phyloP scores from a whole-genome alignment of 2,329 filamentous ascomycete genomes.

The Aquanectria penicillioides region DNA sequence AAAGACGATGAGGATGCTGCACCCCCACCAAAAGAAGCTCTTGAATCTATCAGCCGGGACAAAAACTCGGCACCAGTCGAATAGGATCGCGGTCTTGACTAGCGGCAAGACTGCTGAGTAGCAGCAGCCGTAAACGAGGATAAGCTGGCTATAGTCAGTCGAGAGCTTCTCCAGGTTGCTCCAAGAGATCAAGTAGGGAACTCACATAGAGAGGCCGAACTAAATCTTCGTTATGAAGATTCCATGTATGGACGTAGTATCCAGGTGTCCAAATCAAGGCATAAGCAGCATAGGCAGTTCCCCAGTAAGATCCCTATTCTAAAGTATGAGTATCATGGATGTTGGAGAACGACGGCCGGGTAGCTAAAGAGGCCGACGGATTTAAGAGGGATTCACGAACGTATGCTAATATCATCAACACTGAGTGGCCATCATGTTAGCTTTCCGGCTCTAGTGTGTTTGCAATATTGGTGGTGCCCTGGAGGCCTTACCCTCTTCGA shows the following conservation, averaged over 20 bases:
- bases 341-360: neutral
- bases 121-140: conserved; percentile 24
- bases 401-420: conserved; percentile 21
- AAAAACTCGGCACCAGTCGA: conserved; percentile 26
- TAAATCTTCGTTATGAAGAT: conserved; percentile 16
- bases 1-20: conserved; percentile 3
- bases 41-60: neutral
- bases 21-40: conserved; percentile 23
- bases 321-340: neutral
- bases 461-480: too few species aligned
- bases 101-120: conserved; percentile 22
- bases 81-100: conserved; percentile 20
- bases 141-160: neutral
- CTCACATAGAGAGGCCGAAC: conserved; percentile 17
- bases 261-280: conserved; percentile 16
- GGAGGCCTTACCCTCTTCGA: conserved; percentile 17
- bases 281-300: conserved; percentile 17
- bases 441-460: neutral
- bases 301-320: conserved; percentile 24
- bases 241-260: conserved; percentile 24
- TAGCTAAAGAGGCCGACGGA: neutral
- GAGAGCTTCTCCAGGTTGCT: neutral
- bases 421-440: neutral
- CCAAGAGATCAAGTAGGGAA: neutral
- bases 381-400: neutral